These are phyloP conservation scores for Trypanosomatidae sp. DNA, from an alignment of 208 protist species.

Conservation along the genomic window DNA sequence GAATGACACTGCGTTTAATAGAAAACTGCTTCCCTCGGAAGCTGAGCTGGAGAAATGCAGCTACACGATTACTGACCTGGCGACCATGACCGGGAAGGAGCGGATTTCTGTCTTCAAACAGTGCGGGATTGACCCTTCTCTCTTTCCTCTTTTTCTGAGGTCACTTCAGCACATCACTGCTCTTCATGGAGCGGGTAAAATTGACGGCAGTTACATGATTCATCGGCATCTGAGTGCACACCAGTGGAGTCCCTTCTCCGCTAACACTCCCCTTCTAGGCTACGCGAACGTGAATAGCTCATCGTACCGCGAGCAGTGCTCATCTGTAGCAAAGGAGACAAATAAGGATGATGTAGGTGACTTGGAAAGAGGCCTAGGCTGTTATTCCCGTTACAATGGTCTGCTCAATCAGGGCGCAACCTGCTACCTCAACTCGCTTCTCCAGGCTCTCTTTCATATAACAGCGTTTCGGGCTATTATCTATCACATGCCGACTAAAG, in stretches of 20 bases:
- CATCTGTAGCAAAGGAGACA: background rate
- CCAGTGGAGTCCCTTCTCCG: slow-evolving; percentile 55
- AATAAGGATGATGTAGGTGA: slow-evolving; percentile 15
- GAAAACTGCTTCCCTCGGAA: slow-evolving; percentile 63
- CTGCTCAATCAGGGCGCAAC: slow-evolving; percentile 92
- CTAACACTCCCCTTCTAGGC: slow-evolving; percentile 53
- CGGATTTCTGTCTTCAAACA: slow-evolving; percentile 64
- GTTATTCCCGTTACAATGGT: slow-evolving; percentile 61
- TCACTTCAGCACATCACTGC: slow-evolving; percentile 79
- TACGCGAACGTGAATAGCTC: slow-evolving; percentile 61
- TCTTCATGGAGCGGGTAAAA: slow-evolving; percentile 40
- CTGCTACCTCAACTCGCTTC: slow-evolving; percentile 92
- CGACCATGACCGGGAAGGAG: slow-evolving; percentile 76
- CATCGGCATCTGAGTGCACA: slow-evolving; percentile 73
- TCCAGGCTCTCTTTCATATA: slow-evolving; percentile 91
- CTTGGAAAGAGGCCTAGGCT: slow-evolving; percentile 11
- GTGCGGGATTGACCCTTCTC: slow-evolving; percentile 66
- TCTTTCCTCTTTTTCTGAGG: slow-evolving; percentile 79
- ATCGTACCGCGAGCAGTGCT: slow-evolving; percentile 38
- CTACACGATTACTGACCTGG: slow-evolving; percentile 58
- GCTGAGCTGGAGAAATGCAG: slow-evolving; percentile 57
- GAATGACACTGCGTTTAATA: slow-evolving; percentile 67
- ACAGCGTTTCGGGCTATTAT: slow-evolving; percentile 82
- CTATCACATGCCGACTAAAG: slow-evolving; percentile 90
- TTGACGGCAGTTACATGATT: slow-evolving; percentile 64